phyloP scores from a whole-genome alignment of 768 basidiomycete species.

The Dictyophora rubrovolvata region DNA sequence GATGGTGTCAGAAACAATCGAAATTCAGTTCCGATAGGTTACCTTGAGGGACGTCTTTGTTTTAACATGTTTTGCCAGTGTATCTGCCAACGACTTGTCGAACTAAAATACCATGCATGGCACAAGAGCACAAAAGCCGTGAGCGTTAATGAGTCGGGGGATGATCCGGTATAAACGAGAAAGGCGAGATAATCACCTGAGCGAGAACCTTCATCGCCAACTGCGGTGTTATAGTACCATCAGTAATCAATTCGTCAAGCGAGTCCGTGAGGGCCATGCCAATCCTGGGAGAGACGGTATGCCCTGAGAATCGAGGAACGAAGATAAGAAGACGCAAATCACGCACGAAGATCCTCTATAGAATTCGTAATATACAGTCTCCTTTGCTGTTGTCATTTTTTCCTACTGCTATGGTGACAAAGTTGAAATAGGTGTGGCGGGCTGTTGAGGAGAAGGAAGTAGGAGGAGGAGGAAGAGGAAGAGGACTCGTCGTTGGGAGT shows the following conservation, averaged over 20 bases:
- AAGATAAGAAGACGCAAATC: slow-evolving; percentile 7
- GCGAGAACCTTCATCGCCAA: slow-evolving; percentile 97
- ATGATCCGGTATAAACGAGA: not conserved
- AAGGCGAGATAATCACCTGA: slow-evolving; percentile 50
- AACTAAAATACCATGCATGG: slow-evolving; percentile 44
- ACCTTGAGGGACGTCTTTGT: slow-evolving; percentile 91
- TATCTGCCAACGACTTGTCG: slow-evolving; percentile 91
- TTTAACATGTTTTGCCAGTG: slow-evolving; percentile 88
- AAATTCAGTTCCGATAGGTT: slow-evolving; percentile 13
- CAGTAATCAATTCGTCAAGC: slow-evolving; percentile 95
- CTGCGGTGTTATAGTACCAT: slow-evolving; percentile 93
- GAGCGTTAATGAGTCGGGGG: not conserved
- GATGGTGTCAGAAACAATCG: not conserved
- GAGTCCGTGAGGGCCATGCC: slow-evolving; percentile 97
- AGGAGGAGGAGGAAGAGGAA: not conserved
- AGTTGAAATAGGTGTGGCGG: not conserved
- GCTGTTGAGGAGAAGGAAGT: not conserved
- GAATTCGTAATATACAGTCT: slow-evolving; percentile 79
- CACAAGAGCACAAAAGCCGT: not conserved
- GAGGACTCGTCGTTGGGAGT: too few species aligned
- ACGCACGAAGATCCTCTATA: slow-evolving; percentile 86
- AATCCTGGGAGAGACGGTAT: slow-evolving; percentile 45
- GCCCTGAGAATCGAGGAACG: not conserved
- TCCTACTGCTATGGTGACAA: not conserved
- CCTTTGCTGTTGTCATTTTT: not conserved